phyloP scores from a whole-genome alignment of 768 basidiomycete species.

The Psilocybe subaeruginosa region DNA sequence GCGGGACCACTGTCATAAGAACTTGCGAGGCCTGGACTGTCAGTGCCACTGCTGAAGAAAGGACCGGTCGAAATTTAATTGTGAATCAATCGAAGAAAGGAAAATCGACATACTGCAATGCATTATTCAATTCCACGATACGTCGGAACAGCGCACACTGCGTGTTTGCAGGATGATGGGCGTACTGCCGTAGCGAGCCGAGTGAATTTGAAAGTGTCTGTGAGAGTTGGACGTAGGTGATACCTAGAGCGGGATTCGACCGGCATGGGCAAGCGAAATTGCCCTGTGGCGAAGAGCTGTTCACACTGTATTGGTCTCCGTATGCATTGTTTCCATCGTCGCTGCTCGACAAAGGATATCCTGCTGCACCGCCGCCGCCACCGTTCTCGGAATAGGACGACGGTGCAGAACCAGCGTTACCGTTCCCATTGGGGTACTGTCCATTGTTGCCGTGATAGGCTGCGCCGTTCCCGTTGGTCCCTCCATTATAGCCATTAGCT shows the following conservation, averaged over 20 bases:
- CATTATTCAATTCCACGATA: conserved; percentile 60
- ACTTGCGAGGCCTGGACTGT: conserved; percentile 49
- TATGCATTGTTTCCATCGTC: conserved; percentile 40
- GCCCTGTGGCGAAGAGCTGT: conserved; percentile 35
- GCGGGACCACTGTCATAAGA: conserved; percentile 63
- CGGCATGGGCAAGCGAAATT: conserved; percentile 60
- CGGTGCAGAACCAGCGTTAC: conserved; percentile 25
- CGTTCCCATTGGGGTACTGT: conserved; percentile 9
- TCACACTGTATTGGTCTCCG: conserved; percentile 37
- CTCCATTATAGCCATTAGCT: conserved; percentile 29
- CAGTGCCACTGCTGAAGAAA: conserved; percentile 44
- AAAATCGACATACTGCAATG: conserved; percentile 62
- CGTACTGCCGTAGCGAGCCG: conserved; percentile 60
- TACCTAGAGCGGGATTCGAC: conserved; percentile 58
- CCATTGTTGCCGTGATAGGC: conserved; percentile 16
- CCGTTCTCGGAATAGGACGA: conserved; percentile 43
- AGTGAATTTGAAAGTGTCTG: conserved; percentile 66
- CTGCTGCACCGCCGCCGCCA: conserved; percentile 24
- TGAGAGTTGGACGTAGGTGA: conserved; percentile 62
- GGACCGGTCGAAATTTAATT: conserved; percentile 2
- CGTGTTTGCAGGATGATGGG: conserved; percentile 52
- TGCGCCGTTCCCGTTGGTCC: conserved; percentile 21
- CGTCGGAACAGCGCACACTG: conserved; percentile 60
- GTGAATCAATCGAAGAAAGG: conserved; percentile 3
- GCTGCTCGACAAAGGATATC: conserved; percentile 39